Percentiles rank a stretch among this genome's conserved stretches.
Evolutionary conservation across 2,329 filamentous ascomycete species (phyloP).

Genomic region (Capronia epimyces): DNA sequence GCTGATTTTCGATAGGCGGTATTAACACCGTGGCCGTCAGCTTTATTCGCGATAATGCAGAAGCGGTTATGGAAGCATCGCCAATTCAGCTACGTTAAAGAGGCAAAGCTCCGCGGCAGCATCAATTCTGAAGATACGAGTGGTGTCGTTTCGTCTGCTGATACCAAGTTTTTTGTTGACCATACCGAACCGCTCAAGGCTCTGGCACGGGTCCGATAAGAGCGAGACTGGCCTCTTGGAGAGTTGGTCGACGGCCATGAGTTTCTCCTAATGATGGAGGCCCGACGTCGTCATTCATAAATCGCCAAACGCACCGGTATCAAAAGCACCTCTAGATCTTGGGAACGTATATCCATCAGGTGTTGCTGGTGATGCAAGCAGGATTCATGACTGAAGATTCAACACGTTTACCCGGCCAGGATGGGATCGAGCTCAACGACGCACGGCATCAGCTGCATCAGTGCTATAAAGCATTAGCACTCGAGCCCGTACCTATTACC

Average conservation of each 20-base stretch:
- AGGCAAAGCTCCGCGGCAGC: conserved; percentile 18
- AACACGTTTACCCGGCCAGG: conserved; percentile 20
- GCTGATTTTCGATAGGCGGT: conserved; percentile 5
- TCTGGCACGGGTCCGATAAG: conserved; percentile 11
- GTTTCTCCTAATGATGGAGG: conserved; percentile 19
- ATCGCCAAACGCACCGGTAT: conserved; percentile 24
- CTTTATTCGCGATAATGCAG: conserved; percentile 20
- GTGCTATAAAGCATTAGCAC: too few species aligned
- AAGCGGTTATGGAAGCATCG: conserved; percentile 13
- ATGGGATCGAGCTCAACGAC: conserved; percentile 13
- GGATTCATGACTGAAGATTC: conserved; percentile 18
- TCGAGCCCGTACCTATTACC: too few species aligned
- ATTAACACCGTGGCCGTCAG: conserved; percentile 8
- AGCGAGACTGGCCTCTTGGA: conserved; percentile 22
- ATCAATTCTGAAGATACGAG: conserved; percentile 17
- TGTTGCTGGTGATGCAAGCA: conserved; percentile 7
- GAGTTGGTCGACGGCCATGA: conserved; percentile 23
- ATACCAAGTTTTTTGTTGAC: conserved; percentile 23
- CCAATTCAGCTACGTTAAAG: conserved; percentile 6
- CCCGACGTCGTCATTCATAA: background rate
- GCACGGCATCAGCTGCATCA: conserved; percentile 27
- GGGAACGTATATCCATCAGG: conserved; percentile 18
- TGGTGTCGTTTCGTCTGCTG: conserved; percentile 15
- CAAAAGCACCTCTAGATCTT: conserved; percentile 22
- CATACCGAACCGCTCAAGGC: conserved; percentile 23